Evolutionary conservation across 495 filamentous ascomycete genomes (phyloP).

Genomic region (Parathielavia appendiculata): DNA sequence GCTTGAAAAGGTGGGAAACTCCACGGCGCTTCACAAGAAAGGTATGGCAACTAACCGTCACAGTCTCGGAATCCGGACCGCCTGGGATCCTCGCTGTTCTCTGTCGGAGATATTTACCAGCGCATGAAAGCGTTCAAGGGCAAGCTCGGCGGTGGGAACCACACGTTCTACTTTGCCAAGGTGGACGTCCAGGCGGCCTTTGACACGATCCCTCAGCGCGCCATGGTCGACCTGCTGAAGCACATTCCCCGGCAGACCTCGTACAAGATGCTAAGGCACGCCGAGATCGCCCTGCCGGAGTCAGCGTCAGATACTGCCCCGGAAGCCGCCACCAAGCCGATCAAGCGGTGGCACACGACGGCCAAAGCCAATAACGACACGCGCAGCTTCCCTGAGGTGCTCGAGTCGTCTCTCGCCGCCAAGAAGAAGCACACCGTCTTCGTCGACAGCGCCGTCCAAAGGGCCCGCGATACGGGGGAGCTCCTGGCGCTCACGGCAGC

Average conservation of each 20-base stretch:
- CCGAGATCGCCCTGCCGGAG: constrained; percentile 56
- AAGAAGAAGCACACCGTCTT: constrained; percentile 67
- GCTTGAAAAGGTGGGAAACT: constrained; percentile 58
- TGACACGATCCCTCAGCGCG: constrained; percentile 84
- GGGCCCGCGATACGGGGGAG: constrained; percentile 48
- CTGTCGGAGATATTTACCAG: constrained; percentile 74
- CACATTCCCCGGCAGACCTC: constrained; percentile 56
- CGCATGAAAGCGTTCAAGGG: constrained; percentile 65
- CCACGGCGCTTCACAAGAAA: neutral
- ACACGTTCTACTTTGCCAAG: constrained; percentile 71
- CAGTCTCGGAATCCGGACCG: constrained; percentile 51
- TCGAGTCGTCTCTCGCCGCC: constrained; percentile 43
- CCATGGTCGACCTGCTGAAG: constrained; percentile 61
- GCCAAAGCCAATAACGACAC: constrained; percentile 51
- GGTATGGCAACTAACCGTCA: constrained; percentile 13
- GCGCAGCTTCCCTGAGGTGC: constrained; percentile 50
- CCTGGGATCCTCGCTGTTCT: constrained; percentile 73
- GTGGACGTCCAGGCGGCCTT: constrained; percentile 89
- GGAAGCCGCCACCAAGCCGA: constrained; percentile 21
- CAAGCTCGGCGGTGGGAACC: constrained; percentile 28
- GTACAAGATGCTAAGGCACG: constrained; percentile 71
- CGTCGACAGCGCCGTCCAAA: constrained; percentile 56
- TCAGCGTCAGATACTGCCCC: constrained; percentile 16
- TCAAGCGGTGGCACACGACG: constrained; percentile 59
- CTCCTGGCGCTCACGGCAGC: constrained; percentile 67